Conservation (phyloP, 1,284 basidiomycete species). For the Sanguinoderma infundibulare region DNA sequence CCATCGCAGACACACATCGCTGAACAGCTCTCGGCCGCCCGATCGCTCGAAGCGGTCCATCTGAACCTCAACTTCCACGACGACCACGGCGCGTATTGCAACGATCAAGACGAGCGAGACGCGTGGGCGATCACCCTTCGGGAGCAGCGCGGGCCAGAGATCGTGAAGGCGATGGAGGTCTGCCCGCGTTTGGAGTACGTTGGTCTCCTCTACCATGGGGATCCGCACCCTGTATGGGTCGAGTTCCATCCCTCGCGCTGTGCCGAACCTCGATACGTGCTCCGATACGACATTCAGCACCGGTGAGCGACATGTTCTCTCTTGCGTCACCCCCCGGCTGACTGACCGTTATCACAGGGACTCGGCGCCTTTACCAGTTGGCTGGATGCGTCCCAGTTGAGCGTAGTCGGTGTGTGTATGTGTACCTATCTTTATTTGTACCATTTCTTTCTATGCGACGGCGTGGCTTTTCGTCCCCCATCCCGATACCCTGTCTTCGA, state of each 20-base stretch:
- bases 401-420: too few species aligned
- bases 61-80: conserved; percentile 8
- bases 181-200: not conserved
- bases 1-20: not conserved
- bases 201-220: not conserved
- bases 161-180: not conserved
- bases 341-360: too few species aligned
- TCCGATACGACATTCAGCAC: not conserved
- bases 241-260: not conserved
- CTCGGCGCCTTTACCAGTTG: too few species aligned
- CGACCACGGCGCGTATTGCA: not conserved
- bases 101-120: not conserved
- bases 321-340: too few species aligned
- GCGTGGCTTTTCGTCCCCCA: too few species aligned
- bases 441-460: too few species aligned
- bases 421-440: too few species aligned
- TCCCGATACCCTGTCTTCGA: too few species aligned
- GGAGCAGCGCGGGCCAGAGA: not conserved
- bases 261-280: not conserved
- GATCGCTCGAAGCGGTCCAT: not conserved
- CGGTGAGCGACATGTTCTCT: too few species aligned
- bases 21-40: not conserved
- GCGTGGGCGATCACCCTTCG: not conserved
- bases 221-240: not conserved
- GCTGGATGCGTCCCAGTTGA: too few species aligned